Evolutionary conservation across 441 rosid species (phyloP).

Genomic region (Hura crepitans): DNA sequence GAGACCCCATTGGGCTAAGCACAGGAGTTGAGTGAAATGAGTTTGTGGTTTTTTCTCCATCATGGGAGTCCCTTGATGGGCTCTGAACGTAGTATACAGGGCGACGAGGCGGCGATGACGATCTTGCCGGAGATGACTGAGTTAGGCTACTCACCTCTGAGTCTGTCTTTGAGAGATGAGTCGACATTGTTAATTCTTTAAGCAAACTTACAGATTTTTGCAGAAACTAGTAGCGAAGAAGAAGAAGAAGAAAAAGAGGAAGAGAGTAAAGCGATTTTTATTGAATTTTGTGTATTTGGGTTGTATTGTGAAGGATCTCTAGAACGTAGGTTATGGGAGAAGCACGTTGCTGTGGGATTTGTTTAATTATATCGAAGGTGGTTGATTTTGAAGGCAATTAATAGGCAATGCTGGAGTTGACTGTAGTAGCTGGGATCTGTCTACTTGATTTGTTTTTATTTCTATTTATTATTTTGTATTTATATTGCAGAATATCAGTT

Average conservation of each 20-base stretch:
- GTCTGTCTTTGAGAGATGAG: constrained; percentile 63
- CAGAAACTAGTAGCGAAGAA: neutral
- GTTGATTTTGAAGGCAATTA: constrained; percentile 21
- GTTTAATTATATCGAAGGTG: constrained; percentile 31
- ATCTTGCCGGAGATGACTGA: constrained; percentile 68
- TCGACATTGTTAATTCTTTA: constrained; percentile 29
- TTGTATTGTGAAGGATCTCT: constrained; percentile 20
- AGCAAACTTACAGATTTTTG: no score
- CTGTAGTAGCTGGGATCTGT: constrained; percentile 23
- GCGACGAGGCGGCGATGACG: constrained; percentile 51
- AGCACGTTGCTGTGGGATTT: constrained; percentile 32
- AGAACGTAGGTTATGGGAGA: constrained; percentile 24
- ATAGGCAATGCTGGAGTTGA: constrained; percentile 29
- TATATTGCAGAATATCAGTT: no score
- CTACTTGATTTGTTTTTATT: constrained; percentile 2
- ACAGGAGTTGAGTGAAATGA: constrained; percentile 87
- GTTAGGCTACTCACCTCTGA: constrained; percentile 88
- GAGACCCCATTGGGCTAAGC: constrained; percentile 77
- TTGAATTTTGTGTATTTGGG: neutral
- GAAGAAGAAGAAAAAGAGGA: neutral
- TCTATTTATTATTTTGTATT: neutral
- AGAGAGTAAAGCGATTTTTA: neutral
- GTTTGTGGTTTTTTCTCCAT: constrained; percentile 84
- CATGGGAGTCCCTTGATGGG: constrained; percentile 88
- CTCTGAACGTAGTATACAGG: constrained; percentile 86